Base-by-base conservation (phyloP, 805 yeast genomes). In the Kuraishia piskuri region DNA sequence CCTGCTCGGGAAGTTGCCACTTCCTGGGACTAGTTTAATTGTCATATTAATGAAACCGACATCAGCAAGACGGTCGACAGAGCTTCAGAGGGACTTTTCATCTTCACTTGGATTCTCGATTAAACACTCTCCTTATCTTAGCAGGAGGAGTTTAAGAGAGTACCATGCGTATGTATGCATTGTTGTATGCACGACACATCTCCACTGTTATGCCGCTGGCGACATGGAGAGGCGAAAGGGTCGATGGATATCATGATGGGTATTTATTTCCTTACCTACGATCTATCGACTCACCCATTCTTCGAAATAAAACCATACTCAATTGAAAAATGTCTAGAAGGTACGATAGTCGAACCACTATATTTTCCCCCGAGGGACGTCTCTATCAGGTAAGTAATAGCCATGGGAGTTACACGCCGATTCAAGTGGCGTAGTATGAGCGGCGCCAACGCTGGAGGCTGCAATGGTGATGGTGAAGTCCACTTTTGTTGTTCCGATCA, bases 321-420 rank as follows among this genome's bases (percentile, higher is more conserved):
- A 48, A 20, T 48, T 19, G 21, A 36, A 36, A n/a, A 22, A 80
- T 80, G 85, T 89, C 97, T 61, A 87, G 98, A 86, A 85, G 99
- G 81, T 94, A 94, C 90, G 99, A 94, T 73, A 87, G 96, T 57
- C 83, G 99, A 79, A 94, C 99, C 51, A 94, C 99, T 3, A 95
- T 94, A 65, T 94, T 94, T 74, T 92, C 98, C 45, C 99, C 99
- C 9, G 99, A 94, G 69, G 99, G 99, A 45, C 83, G 99, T 71
- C 78, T 94, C 54, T 94, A 94, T 72, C 99, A 94, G 73, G 90
- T 82, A 62, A 17, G 79, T 70, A 31, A 31, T n/a, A 3, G 40
- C 3, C 14, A 3, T 10, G 17, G 17, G 40, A 6, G 17, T n/a
- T 12, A 12, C 17, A 12, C 8, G 40, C 40, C 7, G 14, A 31